Evolutionary conservation across 495 filamentous ascomycete genomes (phyloP), one percentile per base, ranked within the genome.

Genomic region (Talaromyces nanjingensis): DNA sequence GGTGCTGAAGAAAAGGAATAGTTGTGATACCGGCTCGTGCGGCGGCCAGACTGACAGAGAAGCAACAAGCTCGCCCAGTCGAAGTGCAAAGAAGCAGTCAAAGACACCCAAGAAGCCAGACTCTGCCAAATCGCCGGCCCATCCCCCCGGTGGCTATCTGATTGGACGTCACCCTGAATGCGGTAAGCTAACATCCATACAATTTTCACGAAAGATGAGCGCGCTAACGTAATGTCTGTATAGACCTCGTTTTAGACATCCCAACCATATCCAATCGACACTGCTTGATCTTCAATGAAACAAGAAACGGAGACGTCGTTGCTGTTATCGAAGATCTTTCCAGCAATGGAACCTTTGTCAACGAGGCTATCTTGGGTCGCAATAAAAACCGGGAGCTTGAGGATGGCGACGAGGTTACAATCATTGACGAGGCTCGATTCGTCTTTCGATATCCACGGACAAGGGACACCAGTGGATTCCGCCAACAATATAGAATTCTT

Each of bases 311-410:
- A n/a, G 87, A 89, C 64, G 77, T 85, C 0, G 77, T 96, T 29
- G 96, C 92, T 4, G 81, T 97, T 5, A 68, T 99, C 12, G 93
- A 97, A 71, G 94, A 99, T 73, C 80, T 97, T 16, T 98, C 96
- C 20, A 93, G 87, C 71, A 99, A 99, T 73, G 94, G 94, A 8
- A 99, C 96, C 2, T 97, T 91, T 72, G 88, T 99, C 60, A 97
- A 97, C 69, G 91, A 96, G 66, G 89, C 89, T 4, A 81, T 96
- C 34, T 85, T 99, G 37, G 93, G 93, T 14, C 87, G 94, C 55
- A 99, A 98, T 72, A 90, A 96, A 68, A 83, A 91, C 56, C 86
- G 96, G 39, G 90, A 96, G 70, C 83, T 99, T 34, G 79, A 91
- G 61, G 89, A 96, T 69, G 86, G 89, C 20, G 96, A 98, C 67